phyloP scores from a whole-genome alignment of 495 filamentous ascomycete species.

The Talaromyces borbonicus region DNA sequence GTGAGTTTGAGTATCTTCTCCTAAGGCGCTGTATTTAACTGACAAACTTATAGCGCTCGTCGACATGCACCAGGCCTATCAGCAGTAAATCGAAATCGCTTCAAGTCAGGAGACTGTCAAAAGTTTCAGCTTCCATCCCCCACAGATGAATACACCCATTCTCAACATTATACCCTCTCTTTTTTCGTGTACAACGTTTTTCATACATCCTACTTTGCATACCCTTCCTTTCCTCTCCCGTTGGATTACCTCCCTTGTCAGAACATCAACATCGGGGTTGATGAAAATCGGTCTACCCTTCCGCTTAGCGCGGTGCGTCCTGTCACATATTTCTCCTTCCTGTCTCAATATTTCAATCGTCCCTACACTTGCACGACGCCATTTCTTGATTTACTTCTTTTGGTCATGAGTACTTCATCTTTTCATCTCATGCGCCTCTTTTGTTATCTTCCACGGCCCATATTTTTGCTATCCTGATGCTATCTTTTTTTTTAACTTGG shows the following conservation, averaged over 20 bases:
- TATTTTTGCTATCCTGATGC: not conserved
- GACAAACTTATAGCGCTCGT: constrained; percentile 11
- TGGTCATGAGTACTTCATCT: not conserved
- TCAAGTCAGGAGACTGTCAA: not conserved
- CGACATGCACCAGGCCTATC: constrained; percentile 13
- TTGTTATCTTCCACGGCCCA: not conserved
- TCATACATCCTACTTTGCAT: not conserved
- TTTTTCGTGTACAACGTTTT: not conserved
- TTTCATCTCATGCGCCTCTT: not conserved
- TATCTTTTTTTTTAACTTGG: constrained; percentile 1
- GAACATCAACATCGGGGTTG: too few relatives aligned
- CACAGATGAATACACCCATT: too few relatives aligned
- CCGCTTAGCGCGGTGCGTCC: constrained; percentile 1
- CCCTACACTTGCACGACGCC: constrained; percentile 1
- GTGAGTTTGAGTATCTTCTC: constrained; percentile 36
- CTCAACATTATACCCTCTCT: too few relatives aligned
- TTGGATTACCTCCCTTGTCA: not conserved
- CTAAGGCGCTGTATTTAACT: constrained; percentile 6
- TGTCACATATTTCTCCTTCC: not conserved
- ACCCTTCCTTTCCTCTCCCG: not conserved
- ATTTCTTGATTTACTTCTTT: not conserved
- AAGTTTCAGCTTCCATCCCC: not conserved
- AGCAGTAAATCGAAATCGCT: constrained; percentile 3
- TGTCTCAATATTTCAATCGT: not conserved
- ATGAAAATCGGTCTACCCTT: constrained; percentile 1